Conservation (phyloP, 768 basidiomycete genomes). For the Mycena galopus region DNA sequence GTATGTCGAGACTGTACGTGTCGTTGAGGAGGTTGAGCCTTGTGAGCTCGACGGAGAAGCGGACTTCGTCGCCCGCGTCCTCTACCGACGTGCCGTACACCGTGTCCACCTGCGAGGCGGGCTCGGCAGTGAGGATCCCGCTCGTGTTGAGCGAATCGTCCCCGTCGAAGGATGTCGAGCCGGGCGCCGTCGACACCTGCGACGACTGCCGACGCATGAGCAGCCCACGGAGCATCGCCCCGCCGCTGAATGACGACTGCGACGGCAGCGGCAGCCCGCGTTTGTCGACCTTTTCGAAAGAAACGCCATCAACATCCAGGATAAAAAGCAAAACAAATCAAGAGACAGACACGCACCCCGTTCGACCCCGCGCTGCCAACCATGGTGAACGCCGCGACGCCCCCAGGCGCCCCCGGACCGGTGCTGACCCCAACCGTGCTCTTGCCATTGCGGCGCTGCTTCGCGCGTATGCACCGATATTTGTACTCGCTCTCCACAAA, state of each 20-base stretch:
- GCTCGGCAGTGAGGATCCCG: constrained; percentile 57
- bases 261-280: constrained; percentile 90
- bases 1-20: constrained; percentile 92
- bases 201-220: constrained; percentile 93
- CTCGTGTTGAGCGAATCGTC: constrained; percentile 55
- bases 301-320: not conserved
- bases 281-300: constrained; percentile 77
- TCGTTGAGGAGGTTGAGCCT: constrained; percentile 90
- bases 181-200: constrained; percentile 69
- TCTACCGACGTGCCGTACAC: constrained; percentile 84
- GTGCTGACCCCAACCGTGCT: constrained; percentile 51
- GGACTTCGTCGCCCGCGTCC: constrained; percentile 95
- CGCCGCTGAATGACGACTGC: constrained; percentile 74
- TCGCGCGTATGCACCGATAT: constrained; percentile 85
- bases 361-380: constrained; percentile 87
- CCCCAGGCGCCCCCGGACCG: constrained; percentile 51
- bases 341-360: constrained; percentile 71
- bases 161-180: constrained; percentile 63
- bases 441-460: constrained; percentile 68
- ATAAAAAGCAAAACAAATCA: constrained; percentile 3
- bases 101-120: constrained; percentile 60
- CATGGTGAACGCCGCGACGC: constrained; percentile 82
- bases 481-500: constrained; percentile 92
- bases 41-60: constrained; percentile 95
- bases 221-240: constrained; percentile 88